Evolutionary conservation across 1,139 yeast genomes (phyloP), one percentile per base, ranked within the genome.

Genomic region (Suhomyces panamericanus): DNA sequence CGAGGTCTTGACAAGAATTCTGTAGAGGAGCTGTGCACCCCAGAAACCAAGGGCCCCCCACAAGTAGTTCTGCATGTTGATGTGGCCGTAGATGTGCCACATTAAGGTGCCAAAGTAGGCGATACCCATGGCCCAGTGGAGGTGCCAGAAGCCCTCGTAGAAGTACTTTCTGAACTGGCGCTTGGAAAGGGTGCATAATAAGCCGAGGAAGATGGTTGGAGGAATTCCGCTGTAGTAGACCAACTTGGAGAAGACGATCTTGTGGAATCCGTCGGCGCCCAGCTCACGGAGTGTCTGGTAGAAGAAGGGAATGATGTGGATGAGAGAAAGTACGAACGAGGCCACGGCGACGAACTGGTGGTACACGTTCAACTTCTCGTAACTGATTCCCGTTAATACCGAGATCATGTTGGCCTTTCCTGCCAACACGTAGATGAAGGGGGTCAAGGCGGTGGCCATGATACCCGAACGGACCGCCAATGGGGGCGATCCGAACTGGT

Each of bases 401-500:
- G 80, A 69, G 35, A 79, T 69, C 47, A 78, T 57, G 54, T 79
- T 80, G 10, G 79, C 58, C 57, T 80, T 80, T 4, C 85, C 85
- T 0, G 81, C 72, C 47, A 80, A 59, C 2, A 78, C 66, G 48
- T 75, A 72, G 26, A 79, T 59, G 52, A 78, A 77, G 0, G 85
- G 85, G 3, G 78, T 67, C 44, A 79, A 63, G 0, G 83, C 82
- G 22, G 75, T 66, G 4, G 81, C 73, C 73, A 77, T 73, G 32
- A 78, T 49, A 2, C 84, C 85, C 1, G 83, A 67, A 43, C 85
- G 60, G 1, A 78, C 74, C 0, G 80, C 81, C 39, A 80, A 52
- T n/a, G 87, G 87, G n/a, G 87, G 84, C 1, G 83, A 70, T 1
- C 87, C 87, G 60, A 81, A 81, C 0, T 79, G 80, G 6, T 62